These are phyloP conservation scores for Phytophthora niederhauseri DNA, from an alignment of 352 stramenopile genomes.

Conservation along the genomic window DNA sequence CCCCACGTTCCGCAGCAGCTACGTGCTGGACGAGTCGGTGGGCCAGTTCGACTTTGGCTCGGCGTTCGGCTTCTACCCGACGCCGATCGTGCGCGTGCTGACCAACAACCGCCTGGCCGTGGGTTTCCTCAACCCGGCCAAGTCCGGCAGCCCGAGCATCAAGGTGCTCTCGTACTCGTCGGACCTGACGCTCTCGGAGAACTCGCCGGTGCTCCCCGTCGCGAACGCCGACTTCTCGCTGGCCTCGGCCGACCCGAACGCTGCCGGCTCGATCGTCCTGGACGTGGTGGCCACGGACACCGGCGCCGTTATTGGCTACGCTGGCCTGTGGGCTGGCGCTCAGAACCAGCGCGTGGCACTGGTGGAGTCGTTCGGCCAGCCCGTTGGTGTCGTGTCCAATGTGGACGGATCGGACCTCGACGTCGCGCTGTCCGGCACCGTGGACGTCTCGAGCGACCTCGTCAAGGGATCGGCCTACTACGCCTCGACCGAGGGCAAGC, in stretches of 20 bases:
- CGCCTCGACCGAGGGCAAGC: slow-evolving; percentile 61
- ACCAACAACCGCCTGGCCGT: slow-evolving; percentile 62
- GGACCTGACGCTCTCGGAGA: slow-evolving; percentile 55
- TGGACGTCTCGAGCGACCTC: slow-evolving; percentile 51
- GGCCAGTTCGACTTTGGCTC: slow-evolving; percentile 77
- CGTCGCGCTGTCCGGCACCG: slow-evolving; percentile 65
- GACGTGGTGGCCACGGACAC: slow-evolving; percentile 60
- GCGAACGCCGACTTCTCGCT: slow-evolving; percentile 78
- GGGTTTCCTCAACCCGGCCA: slow-evolving; percentile 79
- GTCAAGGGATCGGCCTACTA: slow-evolving; percentile 68
- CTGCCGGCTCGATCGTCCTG: slow-evolving; percentile 56
- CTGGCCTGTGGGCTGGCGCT: slow-evolving; percentile 53
- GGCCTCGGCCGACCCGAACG: slow-evolving; percentile 54
- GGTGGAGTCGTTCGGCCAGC: slow-evolving; percentile 73
- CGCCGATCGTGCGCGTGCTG: slow-evolving; percentile 60
- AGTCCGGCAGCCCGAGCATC: slow-evolving; percentile 72
- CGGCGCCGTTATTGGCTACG: slow-evolving; percentile 63
- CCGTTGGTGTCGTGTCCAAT: slow-evolving; percentile 75
- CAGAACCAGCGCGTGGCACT: slow-evolving; percentile 76
- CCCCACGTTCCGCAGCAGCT: slow-evolving; percentile 73
- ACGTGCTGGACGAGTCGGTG: slow-evolving; percentile 63
- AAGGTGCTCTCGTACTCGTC: slow-evolving; percentile 73
- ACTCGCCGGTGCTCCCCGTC: slow-evolving; percentile 67
- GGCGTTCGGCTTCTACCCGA: slow-evolving; percentile 68
- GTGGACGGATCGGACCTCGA: slow-evolving; percentile 55